A percentile compares a stretch with the other conserved stretches of the same genome.
Conservation (phyloP, 805 yeast species). For the Myxozyma neglecta region DNA sequence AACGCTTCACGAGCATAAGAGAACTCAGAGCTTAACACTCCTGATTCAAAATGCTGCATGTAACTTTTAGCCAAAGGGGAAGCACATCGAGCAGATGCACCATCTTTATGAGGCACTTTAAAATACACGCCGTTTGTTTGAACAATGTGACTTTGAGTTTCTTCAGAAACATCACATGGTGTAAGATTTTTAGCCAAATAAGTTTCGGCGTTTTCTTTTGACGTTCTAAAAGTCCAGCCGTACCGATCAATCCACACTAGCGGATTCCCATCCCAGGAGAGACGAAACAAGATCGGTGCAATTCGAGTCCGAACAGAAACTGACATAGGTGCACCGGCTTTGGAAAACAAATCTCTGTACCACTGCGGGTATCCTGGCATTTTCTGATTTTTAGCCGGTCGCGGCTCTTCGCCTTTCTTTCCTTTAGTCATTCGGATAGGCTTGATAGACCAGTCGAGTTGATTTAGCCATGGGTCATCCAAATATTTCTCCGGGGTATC, state of each 20-base stretch:
- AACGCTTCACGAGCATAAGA: slow-evolving; percentile 75
- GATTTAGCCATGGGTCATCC: slow-evolving; percentile 85
- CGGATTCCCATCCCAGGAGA: slow-evolving; percentile 85
- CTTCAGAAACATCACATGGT: slow-evolving; percentile 30
- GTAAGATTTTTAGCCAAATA: slow-evolving; percentile 44
- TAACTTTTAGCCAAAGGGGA: slow-evolving; percentile 76
- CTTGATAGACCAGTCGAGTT: slow-evolving; percentile 79
- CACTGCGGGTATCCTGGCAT: slow-evolving; percentile 92
- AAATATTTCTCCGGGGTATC: slow-evolving; percentile 42
- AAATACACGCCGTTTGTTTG: slow-evolving; percentile 46
- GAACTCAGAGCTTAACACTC: slow-evolving; percentile 66
- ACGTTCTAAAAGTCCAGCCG: slow-evolving; percentile 89
- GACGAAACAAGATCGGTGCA: slow-evolving; percentile 70
- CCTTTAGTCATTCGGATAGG: slow-evolving; percentile 63
- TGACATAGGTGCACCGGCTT: slow-evolving; percentile 48
- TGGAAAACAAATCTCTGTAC: slow-evolving; percentile 64
- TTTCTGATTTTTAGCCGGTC: slow-evolving; percentile 60
- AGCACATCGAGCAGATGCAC: slow-evolving; percentile 70
- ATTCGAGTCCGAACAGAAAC: slow-evolving; percentile 71
- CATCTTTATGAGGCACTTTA: slow-evolving; percentile 87
- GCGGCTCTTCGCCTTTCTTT: slow-evolving; percentile 47
- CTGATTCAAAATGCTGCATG: slow-evolving; percentile 68
- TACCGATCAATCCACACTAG: slow-evolving; percentile 71
- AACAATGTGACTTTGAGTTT: slow-evolving; percentile 31
- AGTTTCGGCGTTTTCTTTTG: slow-evolving; percentile 36